Base-by-base conservation (phyloP, 2,329 filamentous ascomycete species). In the Aspergillus japonicus region DNA sequence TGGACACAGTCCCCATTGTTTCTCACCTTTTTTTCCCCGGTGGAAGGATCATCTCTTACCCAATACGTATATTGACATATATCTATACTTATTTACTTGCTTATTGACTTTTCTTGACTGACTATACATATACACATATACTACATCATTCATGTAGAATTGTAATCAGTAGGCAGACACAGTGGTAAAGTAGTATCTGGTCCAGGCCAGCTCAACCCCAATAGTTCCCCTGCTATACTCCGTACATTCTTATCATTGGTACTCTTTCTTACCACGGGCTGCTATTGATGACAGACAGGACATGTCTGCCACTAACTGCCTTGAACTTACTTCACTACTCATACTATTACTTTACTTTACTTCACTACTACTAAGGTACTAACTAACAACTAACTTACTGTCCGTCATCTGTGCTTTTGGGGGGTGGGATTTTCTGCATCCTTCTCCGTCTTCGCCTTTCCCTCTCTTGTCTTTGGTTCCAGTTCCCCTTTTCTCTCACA, bases 221-320 rank as follows among this genome's bases (percentile, higher is more conserved):
- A 44, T 44, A 44, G 39, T 44, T 44, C n/a, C 39, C 39, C 6
- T 26, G 42, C 53, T 47, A 55, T 55, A 23, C 23, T 23, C 23
- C 23, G 23, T 23, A 55, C 53, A 55, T 55, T 21, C 31, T 55
- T 55, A 55, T 55, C 44, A 55, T 55, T 55, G 53, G 53, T 47
- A 29, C 53, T 48, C 47, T 44, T 55, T 55, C 47, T 47, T 55
- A 47, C 53, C 42, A 48, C 53, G 26, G 42, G 47, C 47, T 49
- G 47, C 47, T 49, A 26, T 49, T 49, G 47, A 24, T 50, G 48
- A 24, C 29, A 26, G 23, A 29, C 14, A n/a, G 21, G 47, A 12
- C 24, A 24, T 3, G 48, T 24, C 48, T 50, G 23, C 23, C 16
- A 29, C 23, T 49, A 26, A 16, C 12, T n/a, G n/a, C n/a, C n/a